A percentile compares a stretch with the other conserved stretches of the same genome.
These are phyloP conservation scores for Pythium vanterpoolii DNA, from an alignment of 352 stramenopile genomes.

Conservation along the genomic window DNA sequence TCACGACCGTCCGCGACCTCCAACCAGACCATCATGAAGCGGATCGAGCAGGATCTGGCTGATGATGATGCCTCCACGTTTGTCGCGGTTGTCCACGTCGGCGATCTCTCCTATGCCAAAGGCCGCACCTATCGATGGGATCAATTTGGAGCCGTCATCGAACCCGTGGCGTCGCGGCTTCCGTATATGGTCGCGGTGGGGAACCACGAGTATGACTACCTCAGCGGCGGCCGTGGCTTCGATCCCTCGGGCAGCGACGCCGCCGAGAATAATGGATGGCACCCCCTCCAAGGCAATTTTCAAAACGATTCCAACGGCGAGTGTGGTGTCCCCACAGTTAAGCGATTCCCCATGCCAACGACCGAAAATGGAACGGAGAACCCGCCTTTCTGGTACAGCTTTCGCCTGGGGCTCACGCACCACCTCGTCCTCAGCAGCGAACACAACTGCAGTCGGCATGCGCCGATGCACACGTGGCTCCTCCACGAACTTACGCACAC, in stretches of 20 bases:
- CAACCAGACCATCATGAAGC: slow-evolving; percentile 35
- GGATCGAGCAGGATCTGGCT: slow-evolving; percentile 31
- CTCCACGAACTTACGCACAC: slow-evolving; percentile 22
- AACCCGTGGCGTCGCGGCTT: slow-evolving; percentile 61
- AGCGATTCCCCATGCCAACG: slow-evolving; percentile 50
- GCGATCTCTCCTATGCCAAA: slow-evolving; percentile 72
- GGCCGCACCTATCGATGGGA: slow-evolving; percentile 73
- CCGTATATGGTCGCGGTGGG: slow-evolving; percentile 57
- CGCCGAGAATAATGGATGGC: slow-evolving; percentile 28
- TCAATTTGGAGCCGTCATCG: slow-evolving; percentile 67
- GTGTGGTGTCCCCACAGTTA: slow-evolving; percentile 62
- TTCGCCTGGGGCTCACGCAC: slow-evolving; percentile 26
- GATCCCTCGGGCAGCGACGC: slow-evolving; percentile 37
- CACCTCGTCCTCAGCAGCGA: slow-evolving; percentile 30
- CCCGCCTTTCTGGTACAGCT: slow-evolving; percentile 34
- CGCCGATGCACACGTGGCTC: slow-evolving; percentile 32
- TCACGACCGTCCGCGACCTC: slow-evolving; percentile 17
- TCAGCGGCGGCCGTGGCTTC: slow-evolving; percentile 18
- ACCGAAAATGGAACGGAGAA: slow-evolving; percentile 26
- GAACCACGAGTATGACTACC: slow-evolving; percentile 50
- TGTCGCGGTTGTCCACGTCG: slow-evolving; percentile 64
- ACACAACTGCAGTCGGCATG: slow-evolving; percentile 26
- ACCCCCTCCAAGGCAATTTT: slow-evolving; percentile 20
- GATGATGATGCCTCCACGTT: slow-evolving; percentile 27
- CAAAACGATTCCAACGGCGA: slow-evolving; percentile 55